Percentiles rank a stretch among this genome's conserved stretches.
phyloP scores from a whole-genome alignment of 257 asterid genomes.

The Catharanthus roseus region DNA sequence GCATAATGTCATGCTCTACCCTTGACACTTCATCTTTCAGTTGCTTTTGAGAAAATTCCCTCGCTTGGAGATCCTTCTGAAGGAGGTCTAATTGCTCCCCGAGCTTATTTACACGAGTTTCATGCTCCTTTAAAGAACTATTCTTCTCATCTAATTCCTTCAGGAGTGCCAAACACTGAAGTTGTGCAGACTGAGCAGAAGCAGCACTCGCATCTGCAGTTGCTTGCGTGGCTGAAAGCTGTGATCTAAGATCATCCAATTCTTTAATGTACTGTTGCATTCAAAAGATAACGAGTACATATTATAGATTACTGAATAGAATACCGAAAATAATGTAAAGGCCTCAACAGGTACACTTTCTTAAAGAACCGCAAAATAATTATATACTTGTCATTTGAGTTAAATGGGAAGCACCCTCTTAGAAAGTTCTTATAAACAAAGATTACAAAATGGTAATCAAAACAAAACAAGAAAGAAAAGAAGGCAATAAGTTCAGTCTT shows the following conservation, averaged over 20 bases:
- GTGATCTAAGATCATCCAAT: slow-evolving; percentile 61
- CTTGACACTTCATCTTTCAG: slow-evolving; percentile 77
- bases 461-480: neutral
- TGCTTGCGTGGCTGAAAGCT: slow-evolving; percentile 57
- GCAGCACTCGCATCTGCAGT: slow-evolving; percentile 77
- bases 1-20: slow-evolving; percentile 77
- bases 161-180: slow-evolving; percentile 60
- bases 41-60: slow-evolving; percentile 78
- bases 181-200: slow-evolving; percentile 74
- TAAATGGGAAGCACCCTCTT: neutral
- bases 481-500: neutral
- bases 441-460: neutral
- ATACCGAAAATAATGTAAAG: neutral
- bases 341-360: neutral
- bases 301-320: neutral
- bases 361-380: neutral
- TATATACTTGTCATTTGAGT: neutral
- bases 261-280: slow-evolving; percentile 55
- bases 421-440: neutral
- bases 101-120: slow-evolving; percentile 50
- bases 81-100: slow-evolving; percentile 74
- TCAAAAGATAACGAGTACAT: neutral
- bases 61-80: slow-evolving; percentile 65
- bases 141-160: slow-evolving; percentile 71
- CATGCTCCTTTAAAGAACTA: slow-evolving; percentile 61